phyloP scores from a whole-genome alignment of 2,329 filamentous ascomycete species.

The Neobulgaria alba region DNA sequence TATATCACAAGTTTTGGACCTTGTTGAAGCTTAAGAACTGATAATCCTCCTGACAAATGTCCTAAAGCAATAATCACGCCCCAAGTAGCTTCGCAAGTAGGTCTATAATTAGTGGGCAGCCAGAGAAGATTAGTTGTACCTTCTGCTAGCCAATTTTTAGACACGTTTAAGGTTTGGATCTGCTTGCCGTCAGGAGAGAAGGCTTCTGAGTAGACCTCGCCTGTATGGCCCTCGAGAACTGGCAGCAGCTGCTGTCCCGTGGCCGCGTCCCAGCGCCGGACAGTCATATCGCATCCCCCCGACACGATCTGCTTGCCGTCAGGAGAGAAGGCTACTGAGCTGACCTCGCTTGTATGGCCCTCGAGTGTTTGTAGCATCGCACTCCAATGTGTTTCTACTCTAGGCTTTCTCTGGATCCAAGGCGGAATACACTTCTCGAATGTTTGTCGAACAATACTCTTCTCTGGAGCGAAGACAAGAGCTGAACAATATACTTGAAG shows the following conservation, averaged over 20 bases:
- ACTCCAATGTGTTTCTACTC: conserved; percentile 13
- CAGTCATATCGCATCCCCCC: neutral
- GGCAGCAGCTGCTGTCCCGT: neutral
- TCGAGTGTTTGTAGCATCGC: conserved; percentile 10
- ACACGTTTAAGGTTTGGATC: neutral
- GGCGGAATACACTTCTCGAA: conserved; percentile 11
- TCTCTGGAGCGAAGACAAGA: conserved; percentile 27
- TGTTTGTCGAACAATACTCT: conserved; percentile 22
- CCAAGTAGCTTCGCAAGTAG: conserved; percentile 7
- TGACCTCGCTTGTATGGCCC: conserved; percentile 10
- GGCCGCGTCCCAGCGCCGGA: conserved; percentile 2
- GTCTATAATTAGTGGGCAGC: conserved; percentile 7
- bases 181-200: conserved; percentile 5
- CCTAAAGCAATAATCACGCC: conserved; percentile 3
- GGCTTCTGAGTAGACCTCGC: neutral
- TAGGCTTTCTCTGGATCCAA: conserved; percentile 14
- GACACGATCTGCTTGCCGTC: conserved; percentile 8
- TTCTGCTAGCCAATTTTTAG: conserved; percentile 4
- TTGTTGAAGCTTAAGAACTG: conserved; percentile 5
- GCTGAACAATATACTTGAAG: conserved; percentile 30
- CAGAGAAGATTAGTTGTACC: conserved; percentile 3
- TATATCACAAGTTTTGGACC: conserved; percentile 1
- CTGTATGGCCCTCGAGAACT: conserved; percentile 3
- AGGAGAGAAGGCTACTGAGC: conserved; percentile 13
- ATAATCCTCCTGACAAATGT: conserved; percentile 7